Evolutionary conservation across 2,329 filamentous ascomycete genomes (phyloP), one percentile per base, ranked within the genome.

Genomic region (Ceratocystis variospora): DNA sequence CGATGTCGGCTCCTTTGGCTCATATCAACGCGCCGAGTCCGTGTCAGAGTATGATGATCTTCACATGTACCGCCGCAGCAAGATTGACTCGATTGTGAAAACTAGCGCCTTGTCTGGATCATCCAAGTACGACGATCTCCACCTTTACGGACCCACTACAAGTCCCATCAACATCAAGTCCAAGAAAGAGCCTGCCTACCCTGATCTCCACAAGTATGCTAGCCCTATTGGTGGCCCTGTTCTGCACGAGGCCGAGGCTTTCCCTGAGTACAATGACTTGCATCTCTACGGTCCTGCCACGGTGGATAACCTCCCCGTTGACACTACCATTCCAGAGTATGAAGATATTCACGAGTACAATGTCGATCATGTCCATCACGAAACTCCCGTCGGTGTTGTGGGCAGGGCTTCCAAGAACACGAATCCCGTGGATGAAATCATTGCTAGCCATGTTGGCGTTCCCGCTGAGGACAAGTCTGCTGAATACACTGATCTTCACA

Each of bases 191-290:
- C 73, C 5, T 72, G 74, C 68, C 3, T 74, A 74, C 63, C 70
- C 73, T 0, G 77, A 79, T 66, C 68, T 79, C 2, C 69, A 73
- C 31, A 69, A 74, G 22, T 78, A 79, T 66, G 73, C 76, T 12
- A 71, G 74, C 48, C 70, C 72, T 3, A 68, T 70, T 0, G 69
- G 73, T 7, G 67, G 69, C 12, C 74, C 73, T 10, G 73, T 77
- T 19, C 71, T 74, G 25, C 70, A 72, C 5, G 66, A 64, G 5
- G 69, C 75, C 53, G 71, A 75, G 48, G 64, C 71, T 15, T 66
- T 73, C 37, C 68, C 71, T 41, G 71, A 75, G 64, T 77, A 79
- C 66, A 72, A 78, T 2, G 79, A 81, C 61, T 71, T 81, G 59
- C 69, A 74, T 66, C 72, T 76, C 48, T 79, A 66, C 45, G 72